phyloP scores from a whole-genome alignment of 805 yeast genomes.

The Candida wancherniae region DNA sequence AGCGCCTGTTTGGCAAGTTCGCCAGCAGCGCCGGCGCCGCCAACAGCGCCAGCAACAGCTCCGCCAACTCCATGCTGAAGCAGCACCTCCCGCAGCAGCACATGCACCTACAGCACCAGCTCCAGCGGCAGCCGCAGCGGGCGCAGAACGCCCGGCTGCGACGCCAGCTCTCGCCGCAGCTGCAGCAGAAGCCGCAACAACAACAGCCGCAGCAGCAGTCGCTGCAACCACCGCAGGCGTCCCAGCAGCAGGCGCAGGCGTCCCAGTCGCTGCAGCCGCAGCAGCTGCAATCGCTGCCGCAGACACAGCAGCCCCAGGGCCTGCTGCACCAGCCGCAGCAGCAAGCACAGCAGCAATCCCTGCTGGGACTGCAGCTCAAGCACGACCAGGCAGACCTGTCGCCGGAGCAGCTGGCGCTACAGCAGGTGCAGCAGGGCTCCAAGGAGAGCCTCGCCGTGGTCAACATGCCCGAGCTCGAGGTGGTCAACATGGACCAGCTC shows the following conservation, averaged over 20 bases:
- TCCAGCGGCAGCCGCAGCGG: slow-evolving; percentile 1
- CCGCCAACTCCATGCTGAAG: neutral
- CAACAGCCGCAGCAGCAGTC: slow-evolving; percentile 1
- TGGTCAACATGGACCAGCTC: slow-evolving; percentile 13
- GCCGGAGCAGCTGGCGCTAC: slow-evolving; percentile 2
- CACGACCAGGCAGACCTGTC: slow-evolving; percentile 2
- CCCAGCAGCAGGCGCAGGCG: slow-evolving; percentile 1
- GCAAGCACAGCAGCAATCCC: slow-evolving; percentile 3
- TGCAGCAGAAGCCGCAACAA: neutral
- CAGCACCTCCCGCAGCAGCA: slow-evolving; percentile 3
- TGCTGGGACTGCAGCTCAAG: neutral
- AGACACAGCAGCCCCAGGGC: slow-evolving; percentile 1
- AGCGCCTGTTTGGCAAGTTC: slow-evolving; percentile 8
- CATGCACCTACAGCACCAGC: slow-evolving; percentile 3
- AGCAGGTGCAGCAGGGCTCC: slow-evolving; percentile 3
- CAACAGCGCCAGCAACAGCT: neutral
- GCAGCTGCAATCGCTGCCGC: slow-evolving; percentile 2
- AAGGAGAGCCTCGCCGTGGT: slow-evolving; percentile 10
- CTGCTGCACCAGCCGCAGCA: slow-evolving; percentile 2
- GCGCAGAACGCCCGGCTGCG: neutral
- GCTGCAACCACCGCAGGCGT: slow-evolving; percentile 1
- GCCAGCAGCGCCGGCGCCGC: neutral
- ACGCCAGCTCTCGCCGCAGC: neutral
- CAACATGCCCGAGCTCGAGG: slow-evolving; percentile 16
- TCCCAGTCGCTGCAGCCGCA: slow-evolving; percentile 1